Base-by-base conservation (phyloP, 441 rosid species). In the Populus hybrid region DNA sequence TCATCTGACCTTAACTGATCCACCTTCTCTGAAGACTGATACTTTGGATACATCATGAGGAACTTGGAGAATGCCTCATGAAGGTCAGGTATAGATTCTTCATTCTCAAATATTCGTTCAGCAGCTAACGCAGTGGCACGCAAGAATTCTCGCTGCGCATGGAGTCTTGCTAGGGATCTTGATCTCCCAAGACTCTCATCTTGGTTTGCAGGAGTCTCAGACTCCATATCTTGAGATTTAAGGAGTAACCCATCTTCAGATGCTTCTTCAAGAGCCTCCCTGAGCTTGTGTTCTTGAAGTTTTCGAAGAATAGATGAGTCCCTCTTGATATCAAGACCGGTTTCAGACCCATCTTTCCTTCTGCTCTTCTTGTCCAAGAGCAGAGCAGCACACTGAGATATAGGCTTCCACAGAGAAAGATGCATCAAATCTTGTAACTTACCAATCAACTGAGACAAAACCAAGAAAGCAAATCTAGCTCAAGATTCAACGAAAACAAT, bases 211-310 rank as follows among this genome's bases (percentile, higher is more conserved):
- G 59, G 32, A 12, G 92, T 46, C 63, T 88, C 91, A 24, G 85
- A 74, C 57, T 88, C 92, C 19, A 92, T 88, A 75, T 85, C 89
- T 74, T 88, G 91, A 26, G 98, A 89, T 83, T 94, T 92, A 74
- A 81, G 75, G 36, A 94, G 92, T 16, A 89, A 91, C 61, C 98
- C 98, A 78, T 85, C 88, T 75, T 92, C 96, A 32, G 96, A 92
- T 75, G 98, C 97, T 83, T 88, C 96, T 69, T 94, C 96, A 24
- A 92, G 87, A 76, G 94, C 98, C 84, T 91, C 97, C 73, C 94
- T 87, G 4, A 94, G 91, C 88, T 87, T 87, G 81, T 88, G 83
- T 77, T 92, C 98, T 61, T 90, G 89, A 21, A 88, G 75, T 30
- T 82, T 86, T 2, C 96, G 85, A 36, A 89, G 88, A 83, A 80